phyloP scores from a whole-genome alignment of 2,329 filamentous ascomycete species.

The Trichoderma sp. region DNA sequence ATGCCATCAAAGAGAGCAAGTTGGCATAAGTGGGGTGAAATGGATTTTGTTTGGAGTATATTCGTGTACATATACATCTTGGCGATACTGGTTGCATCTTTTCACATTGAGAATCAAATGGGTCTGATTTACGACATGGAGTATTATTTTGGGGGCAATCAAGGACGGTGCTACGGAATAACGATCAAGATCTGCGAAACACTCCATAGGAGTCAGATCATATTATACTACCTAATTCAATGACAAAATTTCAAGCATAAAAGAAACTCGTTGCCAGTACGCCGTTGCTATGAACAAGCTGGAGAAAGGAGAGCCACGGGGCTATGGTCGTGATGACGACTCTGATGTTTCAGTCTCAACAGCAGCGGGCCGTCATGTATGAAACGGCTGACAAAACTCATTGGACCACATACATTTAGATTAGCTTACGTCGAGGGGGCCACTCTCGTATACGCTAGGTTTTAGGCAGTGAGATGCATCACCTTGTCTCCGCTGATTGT shows the following conservation, averaged over 20 bases:
- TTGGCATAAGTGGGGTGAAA: background rate
- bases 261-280: background rate
- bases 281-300: background rate
- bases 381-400: background rate
- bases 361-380: background rate
- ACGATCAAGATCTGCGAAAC: background rate
- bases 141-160: background rate
- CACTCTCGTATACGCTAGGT: background rate
- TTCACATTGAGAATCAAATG: background rate
- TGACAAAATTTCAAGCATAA: background rate
- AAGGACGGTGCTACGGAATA: background rate
- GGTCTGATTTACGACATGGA: slow-evolving; percentile 8
- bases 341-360: background rate
- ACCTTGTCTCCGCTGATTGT: background rate
- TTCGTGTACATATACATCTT: background rate
- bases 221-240: background rate
- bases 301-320: background rate
- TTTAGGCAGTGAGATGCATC: background rate
- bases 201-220: background rate
- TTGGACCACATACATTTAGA: background rate
- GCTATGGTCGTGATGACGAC: background rate
- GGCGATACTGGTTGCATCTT: slow-evolving; percentile 12
- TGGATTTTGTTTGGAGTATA: background rate
- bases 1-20: slow-evolving; percentile 15
- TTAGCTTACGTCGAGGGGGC: background rate